Percentiles rank a stretch among this genome's conserved stretches.
These are phyloP conservation scores for Dinochytrium kinnereticum DNA, from an alignment of 371 early-diverging fungal species.

Conservation along the genomic window DNA sequence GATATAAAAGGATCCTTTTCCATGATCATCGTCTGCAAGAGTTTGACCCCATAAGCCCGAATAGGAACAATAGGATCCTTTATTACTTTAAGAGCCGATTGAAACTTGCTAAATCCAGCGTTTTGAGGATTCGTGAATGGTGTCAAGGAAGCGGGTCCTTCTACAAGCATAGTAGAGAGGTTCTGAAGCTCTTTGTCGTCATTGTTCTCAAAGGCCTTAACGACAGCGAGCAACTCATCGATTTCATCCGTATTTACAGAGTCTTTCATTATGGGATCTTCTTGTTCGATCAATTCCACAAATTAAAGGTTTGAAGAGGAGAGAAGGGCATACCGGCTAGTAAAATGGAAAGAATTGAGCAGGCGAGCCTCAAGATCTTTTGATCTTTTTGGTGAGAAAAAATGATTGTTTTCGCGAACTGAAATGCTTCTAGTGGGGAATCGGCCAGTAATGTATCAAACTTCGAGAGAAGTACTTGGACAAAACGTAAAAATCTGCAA, in stretches of 20 bases:
- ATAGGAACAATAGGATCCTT: background rate
- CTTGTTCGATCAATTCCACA: too few species aligned
- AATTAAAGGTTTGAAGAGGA: too few species aligned
- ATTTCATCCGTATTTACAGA: too few species aligned
- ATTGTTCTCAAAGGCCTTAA: background rate
- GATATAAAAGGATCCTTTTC: background rate
- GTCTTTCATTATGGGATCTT: too few species aligned
- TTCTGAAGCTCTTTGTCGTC: background rate
- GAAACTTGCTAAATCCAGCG: background rate
- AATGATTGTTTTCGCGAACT: background rate
- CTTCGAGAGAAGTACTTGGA: background rate
- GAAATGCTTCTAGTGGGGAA: background rate
- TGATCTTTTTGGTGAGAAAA: background rate
- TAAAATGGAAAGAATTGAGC: background rate
- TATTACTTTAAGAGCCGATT: background rate
- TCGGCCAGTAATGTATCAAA: background rate
- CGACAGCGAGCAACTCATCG: background rate
- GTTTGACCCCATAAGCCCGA: background rate
- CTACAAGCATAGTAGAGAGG: too few species aligned
- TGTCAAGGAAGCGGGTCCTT: too few species aligned
- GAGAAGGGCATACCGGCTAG: background rate
- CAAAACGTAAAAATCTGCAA: background rate
- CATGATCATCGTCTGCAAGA: background rate
- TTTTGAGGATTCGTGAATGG: background rate
- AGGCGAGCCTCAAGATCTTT: background rate